Percentiles rank a stretch among this genome's conserved stretches.
Conservation (phyloP, 495 filamentous ascomycete genomes). For the Penicillium macrosclerotiorum region DNA sequence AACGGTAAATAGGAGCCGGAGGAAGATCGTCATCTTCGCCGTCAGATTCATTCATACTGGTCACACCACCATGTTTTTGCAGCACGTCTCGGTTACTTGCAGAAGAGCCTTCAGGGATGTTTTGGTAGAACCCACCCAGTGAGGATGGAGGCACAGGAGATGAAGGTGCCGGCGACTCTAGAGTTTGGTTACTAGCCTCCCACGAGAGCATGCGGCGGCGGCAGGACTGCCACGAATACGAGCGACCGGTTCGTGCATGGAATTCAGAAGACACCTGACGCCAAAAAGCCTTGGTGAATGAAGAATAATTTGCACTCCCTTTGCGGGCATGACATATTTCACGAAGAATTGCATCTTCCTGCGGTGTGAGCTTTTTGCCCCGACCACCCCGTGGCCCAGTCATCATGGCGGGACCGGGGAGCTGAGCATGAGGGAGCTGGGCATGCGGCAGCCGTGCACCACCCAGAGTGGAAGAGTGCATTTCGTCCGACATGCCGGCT, state of each 20-base stretch:
- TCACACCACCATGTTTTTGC: too few relatives aligned
- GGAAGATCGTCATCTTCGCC: not conserved
- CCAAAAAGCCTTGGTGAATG: conserved; percentile 5
- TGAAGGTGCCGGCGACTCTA: not conserved
- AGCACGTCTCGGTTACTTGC: too few relatives aligned
- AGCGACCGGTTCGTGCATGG: not conserved
- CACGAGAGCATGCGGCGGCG: conserved; percentile 4
- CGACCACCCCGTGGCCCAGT: not conserved
- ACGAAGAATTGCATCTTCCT: not conserved
- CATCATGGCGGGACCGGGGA: too few relatives aligned
- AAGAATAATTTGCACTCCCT: not conserved
- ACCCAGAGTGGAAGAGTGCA: not conserved
- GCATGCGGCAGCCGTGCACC: too few relatives aligned
- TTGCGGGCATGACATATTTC: not conserved
- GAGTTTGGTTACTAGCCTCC: not conserved
- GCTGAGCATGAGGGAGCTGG: not conserved
- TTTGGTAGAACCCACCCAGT: too few relatives aligned
- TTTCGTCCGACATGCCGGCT: not conserved
- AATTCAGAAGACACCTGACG: not conserved
- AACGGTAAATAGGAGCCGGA: not conserved
- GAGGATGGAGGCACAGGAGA: too few relatives aligned
- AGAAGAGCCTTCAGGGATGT: too few relatives aligned
- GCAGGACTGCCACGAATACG: conserved; percentile 16
- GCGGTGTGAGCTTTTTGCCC: not conserved
- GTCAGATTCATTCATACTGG: too few relatives aligned